These are phyloP conservation scores for Taphrina confusa DNA, from an alignment of 1,139 yeast genomes.

Conservation along the genomic window DNA sequence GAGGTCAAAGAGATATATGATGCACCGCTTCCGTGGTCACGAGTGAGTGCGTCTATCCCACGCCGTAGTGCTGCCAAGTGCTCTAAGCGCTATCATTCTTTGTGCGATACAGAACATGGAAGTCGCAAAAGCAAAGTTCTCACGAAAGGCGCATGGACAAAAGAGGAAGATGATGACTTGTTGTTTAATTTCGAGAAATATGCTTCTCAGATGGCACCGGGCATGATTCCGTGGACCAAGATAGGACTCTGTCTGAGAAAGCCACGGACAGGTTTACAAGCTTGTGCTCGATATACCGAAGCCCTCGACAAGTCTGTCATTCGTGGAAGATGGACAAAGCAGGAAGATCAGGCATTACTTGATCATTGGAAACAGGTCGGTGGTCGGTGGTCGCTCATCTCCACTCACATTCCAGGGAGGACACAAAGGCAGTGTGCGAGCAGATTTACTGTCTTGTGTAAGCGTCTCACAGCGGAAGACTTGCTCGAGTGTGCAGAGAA, in stretches of 20 bases:
- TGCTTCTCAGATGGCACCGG: slow-evolving; percentile 10
- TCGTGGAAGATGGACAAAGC: slow-evolving; percentile 77
- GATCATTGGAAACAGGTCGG: slow-evolving; percentile 69
- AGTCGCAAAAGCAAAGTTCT: neutral
- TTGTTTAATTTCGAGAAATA: neutral
- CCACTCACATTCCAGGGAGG: neutral
- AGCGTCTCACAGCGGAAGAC: no score
- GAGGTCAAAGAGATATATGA: neutral
- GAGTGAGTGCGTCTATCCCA: neutral
- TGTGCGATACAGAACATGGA: neutral
- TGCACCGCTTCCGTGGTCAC: neutral
- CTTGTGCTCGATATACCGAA: slow-evolving; percentile 86
- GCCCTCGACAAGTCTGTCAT: slow-evolving; percentile 80
- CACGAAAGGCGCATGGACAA: slow-evolving; percentile 15
- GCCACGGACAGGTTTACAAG: slow-evolving; percentile 83
- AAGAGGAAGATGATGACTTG: slow-evolving; percentile 3
- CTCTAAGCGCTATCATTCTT: neutral
- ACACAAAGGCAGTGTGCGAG: slow-evolving; percentile 24
- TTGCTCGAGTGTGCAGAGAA: no score
- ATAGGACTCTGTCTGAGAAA: slow-evolving; percentile 12
- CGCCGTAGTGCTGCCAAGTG: neutral
- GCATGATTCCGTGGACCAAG: slow-evolving; percentile 16
- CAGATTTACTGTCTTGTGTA: neutral
- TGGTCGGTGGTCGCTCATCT: slow-evolving; percentile 67
- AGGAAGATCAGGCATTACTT: slow-evolving; percentile 71